Percentiles rank a stretch among this genome's conserved stretches.
These are phyloP conservation scores for Blastocystis sp. DNA, from an alignment of 352 stramenopile genomes.

Conservation along the genomic window DNA sequence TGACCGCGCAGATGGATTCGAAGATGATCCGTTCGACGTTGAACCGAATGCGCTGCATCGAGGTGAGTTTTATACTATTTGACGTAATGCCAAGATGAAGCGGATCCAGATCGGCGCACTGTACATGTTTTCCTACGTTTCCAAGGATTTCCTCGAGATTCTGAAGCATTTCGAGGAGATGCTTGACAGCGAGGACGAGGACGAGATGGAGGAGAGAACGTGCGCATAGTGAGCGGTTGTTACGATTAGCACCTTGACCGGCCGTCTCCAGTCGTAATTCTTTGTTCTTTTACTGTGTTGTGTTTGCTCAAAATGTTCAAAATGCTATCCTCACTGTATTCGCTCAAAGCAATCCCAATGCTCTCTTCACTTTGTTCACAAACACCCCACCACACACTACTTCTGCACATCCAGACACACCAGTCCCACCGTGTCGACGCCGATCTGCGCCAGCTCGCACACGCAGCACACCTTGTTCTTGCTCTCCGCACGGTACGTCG, in stretches of 20 bases:
- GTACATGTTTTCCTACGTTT: conserved; percentile 66
- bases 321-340: neutral
- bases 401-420: conserved; percentile 54
- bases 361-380: conserved; percentile 12
- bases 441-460: conserved; percentile 86
- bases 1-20: neutral
- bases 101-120: conserved; percentile 56
- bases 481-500: conserved; percentile 82
- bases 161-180: conserved; percentile 60
- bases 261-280: neutral
- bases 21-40: conserved; percentile 14
- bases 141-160: conserved; percentile 59
- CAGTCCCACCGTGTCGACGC: conserved; percentile 72
- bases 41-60: conserved; percentile 30
- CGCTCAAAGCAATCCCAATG: neutral
- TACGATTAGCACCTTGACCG: conserved; percentile 50
- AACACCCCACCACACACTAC: neutral
- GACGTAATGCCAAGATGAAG: conserved; percentile 27
- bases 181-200: conserved; percentile 24
- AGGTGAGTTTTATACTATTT: neutral
- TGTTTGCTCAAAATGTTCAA: neutral
- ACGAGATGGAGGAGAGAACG: conserved; percentile 59
- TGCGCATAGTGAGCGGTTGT: neutral
- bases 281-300: neutral
- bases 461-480: conserved; percentile 86